Base-by-base conservation (phyloP, 768 basidiomycete genomes). In the Lactarius trivialis region DNA sequence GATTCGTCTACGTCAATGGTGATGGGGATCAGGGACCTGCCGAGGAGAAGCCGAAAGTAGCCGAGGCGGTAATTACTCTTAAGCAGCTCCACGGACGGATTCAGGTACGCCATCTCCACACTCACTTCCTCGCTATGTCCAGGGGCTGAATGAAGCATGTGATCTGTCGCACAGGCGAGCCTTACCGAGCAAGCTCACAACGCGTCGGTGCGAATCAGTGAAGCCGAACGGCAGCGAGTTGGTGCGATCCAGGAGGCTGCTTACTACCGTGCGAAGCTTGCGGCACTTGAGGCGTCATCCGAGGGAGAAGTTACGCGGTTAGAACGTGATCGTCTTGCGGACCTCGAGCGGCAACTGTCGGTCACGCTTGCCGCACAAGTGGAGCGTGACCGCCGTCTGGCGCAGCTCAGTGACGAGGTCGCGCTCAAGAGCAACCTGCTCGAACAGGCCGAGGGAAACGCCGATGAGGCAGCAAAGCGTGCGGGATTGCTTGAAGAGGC, bases 251-350 rank as follows among this genome's bases (percentile, higher is more conserved):
- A 98, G 73, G 97, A 99, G 74, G 90, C 95, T 2, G 92, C 94
- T 1, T 98, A 89, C 76, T 97, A 94, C 72, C 91, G 95, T 55
- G 91, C 95, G 52, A 98, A 98, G 75, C 77, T 96, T n/a, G 82
- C 85, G 3, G 93, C 96, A 0, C 75, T 92, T 55, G 97, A 98
- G 71, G 75, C 82, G 1, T 79, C 82, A 49, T 82, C 84, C 19
- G 81, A 86, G 11, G 70, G 75, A 7, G 94, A 96, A 36, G 70
- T 85, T 2, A 75, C 78, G 34, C 85, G 85, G 32, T 71, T 95
- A 7, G 94, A 97, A 66, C 84, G 85, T 12, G 89, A 93, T 55
- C 90, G 93, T 39, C 74, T 86, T 21, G 70, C 78, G 19, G 86
- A 90, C 41, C 80, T 96, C 39, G 94, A 96, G 71, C 79, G 79